Evolutionary conservation across 2,329 filamentous ascomycete species (phyloP).

Genomic region (Exophiala viscosa): DNA sequence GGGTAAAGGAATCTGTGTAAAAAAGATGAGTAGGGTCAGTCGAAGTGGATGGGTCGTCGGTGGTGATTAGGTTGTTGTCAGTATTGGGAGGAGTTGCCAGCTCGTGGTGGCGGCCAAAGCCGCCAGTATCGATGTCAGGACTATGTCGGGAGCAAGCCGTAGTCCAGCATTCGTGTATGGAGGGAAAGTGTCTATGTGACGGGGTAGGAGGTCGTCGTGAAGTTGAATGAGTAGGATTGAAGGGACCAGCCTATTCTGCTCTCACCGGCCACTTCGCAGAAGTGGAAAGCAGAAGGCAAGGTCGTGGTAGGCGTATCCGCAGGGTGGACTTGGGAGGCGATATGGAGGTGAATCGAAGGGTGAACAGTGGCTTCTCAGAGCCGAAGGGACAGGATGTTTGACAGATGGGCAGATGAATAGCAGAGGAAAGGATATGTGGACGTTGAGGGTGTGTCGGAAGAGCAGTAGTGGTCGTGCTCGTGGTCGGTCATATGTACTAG

Average conservation of each 20-base stretch:
- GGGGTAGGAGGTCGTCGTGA: neutral
- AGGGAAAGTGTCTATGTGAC: no score
- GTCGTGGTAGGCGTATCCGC: neutral
- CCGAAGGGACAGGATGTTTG: neutral
- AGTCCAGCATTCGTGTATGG: neutral
- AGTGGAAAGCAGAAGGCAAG: neutral
- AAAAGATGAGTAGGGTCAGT: slow-evolving; percentile 49
- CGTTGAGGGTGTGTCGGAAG: neutral
- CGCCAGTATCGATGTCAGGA: slow-evolving; percentile 30
- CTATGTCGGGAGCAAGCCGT: neutral
- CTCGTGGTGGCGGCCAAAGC: slow-evolving; percentile 57
- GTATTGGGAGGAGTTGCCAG: slow-evolving; percentile 67
- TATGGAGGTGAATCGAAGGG: no score
- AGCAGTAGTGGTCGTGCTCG: neutral
- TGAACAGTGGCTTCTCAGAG: neutral
- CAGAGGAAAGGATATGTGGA: neutral
- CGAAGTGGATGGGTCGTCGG: slow-evolving; percentile 64
- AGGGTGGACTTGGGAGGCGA: no score
- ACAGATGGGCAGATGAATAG: neutral
- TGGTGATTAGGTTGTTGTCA: slow-evolving; percentile 58
- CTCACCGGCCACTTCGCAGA: neutral
- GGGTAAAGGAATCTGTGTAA: slow-evolving; percentile 47
- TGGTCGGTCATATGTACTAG: neutral
- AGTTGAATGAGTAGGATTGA: neutral
- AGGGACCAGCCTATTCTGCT: neutral